Evolutionary conservation across 225 moss, liverwort and hornwort species (phyloP).

Genomic region (Pseudoscleropodium purum): DNA sequence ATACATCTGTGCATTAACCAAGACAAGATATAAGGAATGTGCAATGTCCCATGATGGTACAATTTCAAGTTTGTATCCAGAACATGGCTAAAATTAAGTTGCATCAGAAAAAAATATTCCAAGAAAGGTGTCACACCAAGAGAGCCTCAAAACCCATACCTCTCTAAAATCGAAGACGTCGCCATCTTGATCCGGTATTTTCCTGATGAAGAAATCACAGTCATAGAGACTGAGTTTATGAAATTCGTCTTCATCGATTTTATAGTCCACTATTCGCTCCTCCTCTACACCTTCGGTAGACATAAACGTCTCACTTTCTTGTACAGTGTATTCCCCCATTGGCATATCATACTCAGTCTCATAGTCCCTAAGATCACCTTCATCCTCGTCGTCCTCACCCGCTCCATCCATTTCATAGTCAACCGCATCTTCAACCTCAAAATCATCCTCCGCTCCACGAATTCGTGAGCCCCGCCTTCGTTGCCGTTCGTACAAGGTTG

Average conservation of each 20-base stretch:
- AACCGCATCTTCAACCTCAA: slow-evolving; percentile 80
- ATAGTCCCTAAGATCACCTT: slow-evolving; percentile 81
- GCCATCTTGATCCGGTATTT: slow-evolving; percentile 60
- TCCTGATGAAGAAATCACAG: slow-evolving; percentile 95
- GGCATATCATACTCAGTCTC: slow-evolving; percentile 84
- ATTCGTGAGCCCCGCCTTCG: slow-evolving; percentile 17
- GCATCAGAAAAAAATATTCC: background rate
- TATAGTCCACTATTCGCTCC: slow-evolving; percentile 81
- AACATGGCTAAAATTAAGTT: background rate
- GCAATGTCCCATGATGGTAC: background rate
- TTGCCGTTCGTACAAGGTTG: background rate
- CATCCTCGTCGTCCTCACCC: slow-evolving; percentile 77
- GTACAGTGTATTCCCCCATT: slow-evolving; percentile 53
- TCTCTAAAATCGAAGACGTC: slow-evolving; percentile 95
- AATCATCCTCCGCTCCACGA: slow-evolving; percentile 61
- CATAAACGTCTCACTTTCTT: slow-evolving; percentile 72
- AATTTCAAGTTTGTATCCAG: background rate
- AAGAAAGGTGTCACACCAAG: background rate
- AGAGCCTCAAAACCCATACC: slow-evolving; percentile 12
- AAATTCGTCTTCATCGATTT: slow-evolving; percentile 97
- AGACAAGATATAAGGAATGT: background rate
- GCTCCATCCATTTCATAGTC: slow-evolving; percentile 69
- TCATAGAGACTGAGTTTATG: slow-evolving; percentile 77
- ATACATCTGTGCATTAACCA: slow-evolving; percentile 66
- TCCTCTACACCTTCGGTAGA: slow-evolving; percentile 75